Percentiles rank a stretch among this genome's conserved stretches.
Conservation (phyloP, 2,329 filamentous ascomycete species). For the Graphium sp. region DNA sequence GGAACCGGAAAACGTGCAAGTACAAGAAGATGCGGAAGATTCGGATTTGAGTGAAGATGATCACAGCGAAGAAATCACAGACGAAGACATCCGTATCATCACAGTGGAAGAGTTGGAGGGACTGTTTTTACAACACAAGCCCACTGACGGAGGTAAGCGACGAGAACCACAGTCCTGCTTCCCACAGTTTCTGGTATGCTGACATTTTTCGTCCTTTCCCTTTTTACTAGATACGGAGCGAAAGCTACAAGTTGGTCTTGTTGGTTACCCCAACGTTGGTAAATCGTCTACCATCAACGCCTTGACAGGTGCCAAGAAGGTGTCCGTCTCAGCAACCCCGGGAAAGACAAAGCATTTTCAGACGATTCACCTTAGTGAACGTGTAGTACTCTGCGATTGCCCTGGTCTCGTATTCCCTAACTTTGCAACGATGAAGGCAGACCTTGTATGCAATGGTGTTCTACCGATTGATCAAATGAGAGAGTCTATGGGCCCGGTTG, state of each 20-base stretch:
- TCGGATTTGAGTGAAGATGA: conserved; percentile 10
- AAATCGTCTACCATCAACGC: conserved; percentile 99
- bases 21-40: conserved; percentile 20
- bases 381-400: conserved; percentile 89
- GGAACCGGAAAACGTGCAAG: conserved; percentile 9
- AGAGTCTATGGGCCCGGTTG: conserved; percentile 77
- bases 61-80: conserved; percentile 24
- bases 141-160: conserved; percentile 30
- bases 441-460: conserved; percentile 88
- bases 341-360: conserved; percentile 99
- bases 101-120: conserved; percentile 86
- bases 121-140: conserved; percentile 63
- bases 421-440: conserved; percentile 90
- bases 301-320: conserved; percentile 94
- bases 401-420: conserved; percentile 97
- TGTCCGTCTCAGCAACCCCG: conserved; percentile 90
- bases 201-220: too few relatives aligned
- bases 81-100: conserved; percentile 60
- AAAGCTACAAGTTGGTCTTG: conserved; percentile 81
- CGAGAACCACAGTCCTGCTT: neutral
- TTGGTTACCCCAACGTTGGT: conserved; percentile 96
- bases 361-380: conserved; percentile 83
- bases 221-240: conserved; percentile 21
- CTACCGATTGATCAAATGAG: conserved; percentile 92
- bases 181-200: conserved; percentile 4